phyloP scores from a whole-genome alignment of 2,329 filamentous ascomycete species.

The Aschersonia sp. region DNA sequence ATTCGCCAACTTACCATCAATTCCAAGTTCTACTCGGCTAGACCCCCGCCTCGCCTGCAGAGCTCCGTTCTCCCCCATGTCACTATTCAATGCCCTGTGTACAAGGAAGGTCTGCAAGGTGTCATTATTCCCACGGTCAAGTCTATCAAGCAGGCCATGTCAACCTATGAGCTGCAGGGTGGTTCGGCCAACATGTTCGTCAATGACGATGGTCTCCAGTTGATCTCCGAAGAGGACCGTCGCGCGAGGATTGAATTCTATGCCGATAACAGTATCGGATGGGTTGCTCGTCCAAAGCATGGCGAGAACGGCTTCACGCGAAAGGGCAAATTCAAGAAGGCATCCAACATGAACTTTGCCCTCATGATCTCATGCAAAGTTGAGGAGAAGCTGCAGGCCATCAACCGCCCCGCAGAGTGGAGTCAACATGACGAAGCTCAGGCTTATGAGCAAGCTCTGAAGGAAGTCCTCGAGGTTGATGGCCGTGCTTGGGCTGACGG shows the following conservation, averaged over 20 bases:
- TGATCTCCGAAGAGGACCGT: constrained; percentile 47
- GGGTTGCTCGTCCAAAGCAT: constrained; percentile 51
- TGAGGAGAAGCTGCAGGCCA: constrained; percentile 48
- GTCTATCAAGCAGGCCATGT: constrained; percentile 65
- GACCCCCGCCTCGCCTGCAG: constrained; percentile 48
- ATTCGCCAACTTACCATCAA: constrained; percentile 59
- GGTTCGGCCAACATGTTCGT: constrained; percentile 68
- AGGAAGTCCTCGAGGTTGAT: constrained; percentile 51
- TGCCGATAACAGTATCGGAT: constrained; percentile 53
- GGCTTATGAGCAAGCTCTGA: constrained; percentile 51
- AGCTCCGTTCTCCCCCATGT: constrained; percentile 49
- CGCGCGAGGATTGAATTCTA: constrained; percentile 53
- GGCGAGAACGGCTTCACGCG: constrained; percentile 48
- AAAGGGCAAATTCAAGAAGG: constrained; percentile 55
- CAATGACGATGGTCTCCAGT: constrained; percentile 61
- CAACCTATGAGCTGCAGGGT: constrained; percentile 62
- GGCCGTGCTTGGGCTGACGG: constrained; percentile 69
- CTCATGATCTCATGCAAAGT: constrained; percentile 55
- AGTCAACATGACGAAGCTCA: constrained; percentile 52
- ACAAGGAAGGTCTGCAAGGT: constrained; percentile 64
- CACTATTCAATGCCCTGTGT: constrained; percentile 77
- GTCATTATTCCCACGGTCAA: constrained; percentile 68
- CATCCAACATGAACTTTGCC: constrained; percentile 60
- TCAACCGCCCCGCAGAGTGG: constrained; percentile 47
- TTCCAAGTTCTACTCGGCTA: constrained; percentile 70